A percentile compares a stretch with the other conserved stretches of the same genome.
phyloP scores from a whole-genome alignment of 2,329 filamentous ascomycete species.

The Xylariaceae sp. region DNA sequence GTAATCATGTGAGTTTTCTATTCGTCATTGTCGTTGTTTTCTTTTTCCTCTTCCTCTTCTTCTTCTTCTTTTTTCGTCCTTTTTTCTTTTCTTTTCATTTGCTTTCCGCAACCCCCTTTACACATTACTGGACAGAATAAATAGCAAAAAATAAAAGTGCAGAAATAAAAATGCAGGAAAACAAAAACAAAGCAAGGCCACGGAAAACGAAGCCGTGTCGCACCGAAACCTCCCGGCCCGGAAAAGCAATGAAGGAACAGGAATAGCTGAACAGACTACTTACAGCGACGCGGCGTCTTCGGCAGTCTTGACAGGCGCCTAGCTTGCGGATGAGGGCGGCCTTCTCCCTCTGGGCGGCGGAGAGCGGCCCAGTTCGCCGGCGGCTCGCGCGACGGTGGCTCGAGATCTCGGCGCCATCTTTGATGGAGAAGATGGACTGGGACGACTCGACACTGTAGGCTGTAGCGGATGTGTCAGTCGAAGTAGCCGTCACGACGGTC shows the following conservation, averaged over 20 bases:
- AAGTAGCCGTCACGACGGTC: conserved; percentile 35
- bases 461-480: conserved; percentile 46
- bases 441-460: conserved; percentile 52
- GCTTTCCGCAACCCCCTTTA: neutral
- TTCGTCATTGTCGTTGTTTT: neutral
- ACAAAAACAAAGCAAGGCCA: no score
- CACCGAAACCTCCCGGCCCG: no score
- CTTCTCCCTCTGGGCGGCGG: conserved; percentile 54
- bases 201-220: no score
- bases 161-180: no score
- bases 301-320: conserved; percentile 54
- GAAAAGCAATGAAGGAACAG: neutral
- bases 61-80: neutral
- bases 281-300: conserved; percentile 55
- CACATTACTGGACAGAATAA: neutral
- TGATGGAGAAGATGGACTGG: conserved; percentile 53
- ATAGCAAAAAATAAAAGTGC: no score
- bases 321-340: conserved; percentile 57
- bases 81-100: neutral
- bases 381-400: conserved; percentile 53
- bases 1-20: conserved; percentile 27
- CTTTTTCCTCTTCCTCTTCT: neutral
- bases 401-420: conserved; percentile 52
- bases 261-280: conserved; percentile 32
- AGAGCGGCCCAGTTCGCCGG: conserved; percentile 56